Evolutionary conservation across 768 basidiomycete species (phyloP), one percentile per base, ranked within the genome.

Genomic region (Lentinus tigrinus): DNA sequence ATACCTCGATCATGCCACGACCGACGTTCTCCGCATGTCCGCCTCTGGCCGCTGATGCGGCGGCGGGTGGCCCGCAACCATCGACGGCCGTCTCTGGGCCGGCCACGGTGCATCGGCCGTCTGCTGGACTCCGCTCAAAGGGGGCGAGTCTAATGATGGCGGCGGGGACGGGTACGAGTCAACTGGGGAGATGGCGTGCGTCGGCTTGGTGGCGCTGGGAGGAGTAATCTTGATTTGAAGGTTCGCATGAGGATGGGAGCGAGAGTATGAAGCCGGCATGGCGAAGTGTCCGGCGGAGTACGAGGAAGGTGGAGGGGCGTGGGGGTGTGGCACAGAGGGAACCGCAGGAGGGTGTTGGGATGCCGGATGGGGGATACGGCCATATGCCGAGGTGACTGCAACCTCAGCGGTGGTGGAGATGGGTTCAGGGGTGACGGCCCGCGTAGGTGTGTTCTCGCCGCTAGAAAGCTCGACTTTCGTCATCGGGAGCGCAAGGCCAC

Each of bases 401-500:
- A 61, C 51, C 43, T 54, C 57, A 5, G 60, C 54, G 39, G 51
- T 54, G 42, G 51, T 55, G 17, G 48, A 56, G n/a, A 60, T 21
- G 26, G 62, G 67, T 38, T 44, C 60, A 1, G 60, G 60, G 3
- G 60, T 39, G 26, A 61, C 31, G 21, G 52, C 56, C 7, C 72
- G 26, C 39, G 64, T 48, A 28, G 60, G 49, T 58, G 73, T 73
- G 24, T 77, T 74, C 11, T 72, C 72, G 24, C 76, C 80, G 10
- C 67, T 70, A 72, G 84, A 72, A 52, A 88, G 68, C 52, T 93
- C 91, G 56, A 71, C 77, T 64, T 83, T 83, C 19, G 87, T 88
- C 23, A 77, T 82, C 0, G 92, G 92, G 24, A 94, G 75, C 71
- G 83, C 77, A 67, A 90, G 69, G 34, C 87, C 85, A 52, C 84